A percentile compares a stretch with the other conserved stretches of the same genome.
These are phyloP conservation scores for Strobilomyces confusus DNA, from an alignment of 768 basidiomycete species.

Conservation along the genomic window DNA sequence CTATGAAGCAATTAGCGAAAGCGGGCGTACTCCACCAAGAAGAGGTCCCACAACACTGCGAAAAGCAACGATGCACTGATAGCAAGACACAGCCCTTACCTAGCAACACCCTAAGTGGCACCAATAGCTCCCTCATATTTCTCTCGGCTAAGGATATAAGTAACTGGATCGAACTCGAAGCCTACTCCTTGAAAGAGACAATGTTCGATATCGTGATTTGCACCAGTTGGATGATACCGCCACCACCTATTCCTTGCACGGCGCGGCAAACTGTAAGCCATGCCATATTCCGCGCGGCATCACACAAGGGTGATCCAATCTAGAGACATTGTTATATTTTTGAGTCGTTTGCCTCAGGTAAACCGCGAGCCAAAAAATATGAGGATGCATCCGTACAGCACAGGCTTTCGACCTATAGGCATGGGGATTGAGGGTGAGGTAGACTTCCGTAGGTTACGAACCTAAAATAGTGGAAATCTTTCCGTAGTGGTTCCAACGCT, in stretches of 20 bases:
- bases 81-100: conserved; percentile 15
- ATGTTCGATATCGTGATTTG: conserved; percentile 41
- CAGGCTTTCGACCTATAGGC: conserved; percentile 33
- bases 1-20: background rate
- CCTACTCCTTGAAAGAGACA: conserved; percentile 31
- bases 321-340: conserved; percentile 4
- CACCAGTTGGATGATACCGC: conserved; percentile 35
- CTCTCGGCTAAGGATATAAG: conserved; percentile 30
- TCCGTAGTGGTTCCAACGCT: conserved; percentile 43
- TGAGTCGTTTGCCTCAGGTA: background rate
- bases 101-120: conserved; percentile 40
- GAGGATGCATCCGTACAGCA: conserved; percentile 35
- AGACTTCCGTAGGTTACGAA: conserved; percentile 1
- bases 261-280: conserved; percentile 41
- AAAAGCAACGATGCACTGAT: background rate
- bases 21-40: conserved; percentile 31
- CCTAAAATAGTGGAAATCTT: conserved; percentile 43
- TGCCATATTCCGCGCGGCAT: conserved; percentile 41
- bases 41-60: conserved; percentile 43
- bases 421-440: background rate
- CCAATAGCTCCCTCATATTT: conserved; percentile 37
- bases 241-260: conserved; percentile 42
- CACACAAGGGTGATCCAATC: conserved; percentile 39
- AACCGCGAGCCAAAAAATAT: conserved; percentile 34
- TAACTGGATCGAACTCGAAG: background rate